Evolutionary conservation across 1,284 basidiomycete genomes (phyloP).

Genomic region (Rugosomyces carneus): DNA sequence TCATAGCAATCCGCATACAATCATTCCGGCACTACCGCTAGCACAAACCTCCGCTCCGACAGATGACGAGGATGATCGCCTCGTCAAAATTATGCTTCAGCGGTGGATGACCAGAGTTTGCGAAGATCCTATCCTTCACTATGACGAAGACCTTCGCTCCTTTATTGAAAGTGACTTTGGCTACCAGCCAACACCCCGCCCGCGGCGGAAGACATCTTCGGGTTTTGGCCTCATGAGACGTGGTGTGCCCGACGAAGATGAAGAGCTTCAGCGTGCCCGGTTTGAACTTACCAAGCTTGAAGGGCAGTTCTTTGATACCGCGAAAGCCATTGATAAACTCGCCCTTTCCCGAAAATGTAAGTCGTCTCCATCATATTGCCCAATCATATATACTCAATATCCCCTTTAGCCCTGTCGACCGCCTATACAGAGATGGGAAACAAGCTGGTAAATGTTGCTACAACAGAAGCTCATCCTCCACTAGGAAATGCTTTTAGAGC

Average conservation of each 20-base stretch:
- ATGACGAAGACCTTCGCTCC: slow-evolving; percentile 86
- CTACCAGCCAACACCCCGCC: slow-evolving; percentile 75
- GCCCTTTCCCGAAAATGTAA: slow-evolving; percentile 74
- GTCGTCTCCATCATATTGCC: slow-evolving; percentile 10
- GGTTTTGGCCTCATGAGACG: slow-evolving; percentile 67
- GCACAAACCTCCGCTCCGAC: slow-evolving; percentile 90
- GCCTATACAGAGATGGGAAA: slow-evolving; percentile 85
- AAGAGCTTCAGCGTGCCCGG: slow-evolving; percentile 81
- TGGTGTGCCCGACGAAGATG: slow-evolving; percentile 76
- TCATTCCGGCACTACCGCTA: slow-evolving; percentile 85
- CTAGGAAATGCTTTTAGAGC: slow-evolving; percentile 78
- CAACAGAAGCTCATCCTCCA: slow-evolving; percentile 79
- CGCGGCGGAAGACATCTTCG: slow-evolving; percentile 60
- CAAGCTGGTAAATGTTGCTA: slow-evolving; percentile 82
- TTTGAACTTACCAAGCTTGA: slow-evolving; percentile 88
- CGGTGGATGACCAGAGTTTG: slow-evolving; percentile 87
- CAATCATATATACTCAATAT: not conserved
- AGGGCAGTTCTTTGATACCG: slow-evolving; percentile 82
- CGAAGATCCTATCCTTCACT: slow-evolving; percentile 79
- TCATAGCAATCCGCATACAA: slow-evolving; percentile 83
- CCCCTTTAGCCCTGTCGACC: slow-evolving; percentile 56
- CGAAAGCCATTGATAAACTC: slow-evolving; percentile 81
- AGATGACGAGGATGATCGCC: slow-evolving; percentile 92
- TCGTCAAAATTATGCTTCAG: slow-evolving; percentile 89
- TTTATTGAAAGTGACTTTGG: slow-evolving; percentile 97